Evolutionary conservation across 2,329 filamentous ascomycete genomes (phyloP).

Genomic region (Ophiosphaerella korrae): DNA sequence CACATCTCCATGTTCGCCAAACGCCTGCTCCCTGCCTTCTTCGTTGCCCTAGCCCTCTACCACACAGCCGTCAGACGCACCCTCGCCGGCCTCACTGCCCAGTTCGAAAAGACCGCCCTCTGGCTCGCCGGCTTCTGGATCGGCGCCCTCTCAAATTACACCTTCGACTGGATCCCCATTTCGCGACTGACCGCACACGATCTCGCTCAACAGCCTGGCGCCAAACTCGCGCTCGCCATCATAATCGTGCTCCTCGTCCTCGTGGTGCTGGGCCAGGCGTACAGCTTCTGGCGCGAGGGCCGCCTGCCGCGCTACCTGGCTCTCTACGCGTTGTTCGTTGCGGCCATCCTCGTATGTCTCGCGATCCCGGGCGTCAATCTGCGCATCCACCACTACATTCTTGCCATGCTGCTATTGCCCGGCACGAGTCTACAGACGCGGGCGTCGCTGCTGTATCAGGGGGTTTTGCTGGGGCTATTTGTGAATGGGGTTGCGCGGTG

Average conservation of each 20-base stretch:
- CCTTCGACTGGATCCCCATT: constrained; percentile 90
- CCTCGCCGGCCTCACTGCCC: constrained; percentile 73
- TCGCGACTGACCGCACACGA: constrained; percentile 86
- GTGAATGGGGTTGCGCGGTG: constrained; percentile 45
- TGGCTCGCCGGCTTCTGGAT: constrained; percentile 92
- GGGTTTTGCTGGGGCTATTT: constrained; percentile 43
- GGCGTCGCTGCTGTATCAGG: constrained; percentile 42
- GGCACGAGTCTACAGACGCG: constrained; percentile 45
- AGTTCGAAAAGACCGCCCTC: constrained; percentile 84
- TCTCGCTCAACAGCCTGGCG: constrained; percentile 84
- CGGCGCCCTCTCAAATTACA: constrained; percentile 90
- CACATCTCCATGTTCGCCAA: constrained; percentile 66
- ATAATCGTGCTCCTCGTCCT: constrained; percentile 72
- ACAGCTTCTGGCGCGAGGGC: constrained; percentile 83
- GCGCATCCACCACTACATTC: constrained; percentile 76
- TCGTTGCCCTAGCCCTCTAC: constrained; percentile 84
- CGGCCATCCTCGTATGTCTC: constrained; percentile 70
- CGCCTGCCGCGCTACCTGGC: constrained; percentile 76
- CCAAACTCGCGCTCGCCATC: constrained; percentile 76
- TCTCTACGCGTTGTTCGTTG: constrained; percentile 73
- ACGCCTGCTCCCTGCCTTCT: constrained; percentile 82
- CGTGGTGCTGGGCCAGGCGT: constrained; percentile 77
- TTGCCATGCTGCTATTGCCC: constrained; percentile 42
- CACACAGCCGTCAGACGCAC: constrained; percentile 78
- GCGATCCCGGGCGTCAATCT: constrained; percentile 76